These are phyloP conservation scores for Cystofilobasidium ferigula DNA, from an alignment of 768 basidiomycete genomes.

Conservation along the genomic window DNA sequence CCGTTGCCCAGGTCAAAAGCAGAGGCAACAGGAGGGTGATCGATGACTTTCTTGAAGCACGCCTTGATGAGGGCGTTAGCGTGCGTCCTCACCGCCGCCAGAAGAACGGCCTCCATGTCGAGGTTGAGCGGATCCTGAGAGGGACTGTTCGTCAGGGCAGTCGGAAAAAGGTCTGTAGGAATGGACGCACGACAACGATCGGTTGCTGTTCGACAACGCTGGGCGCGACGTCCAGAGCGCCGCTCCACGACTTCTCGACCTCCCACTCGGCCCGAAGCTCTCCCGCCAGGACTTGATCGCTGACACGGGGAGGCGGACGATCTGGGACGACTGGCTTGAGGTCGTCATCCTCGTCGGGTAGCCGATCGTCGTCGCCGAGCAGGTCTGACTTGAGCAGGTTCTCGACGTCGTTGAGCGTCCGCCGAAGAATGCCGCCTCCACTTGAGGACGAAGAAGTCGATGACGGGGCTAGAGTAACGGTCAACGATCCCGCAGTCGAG, in stretches of 20 bases:
- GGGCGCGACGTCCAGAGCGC: conserved; percentile 49
- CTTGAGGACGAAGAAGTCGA: background rate
- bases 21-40: background rate
- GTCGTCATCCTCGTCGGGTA: conserved; percentile 30
- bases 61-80: conserved; percentile 16
- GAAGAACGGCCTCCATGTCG: conserved; percentile 20
- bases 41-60: background rate
- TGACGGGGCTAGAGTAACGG: conserved; percentile 48
- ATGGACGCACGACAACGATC: conserved; percentile 50
- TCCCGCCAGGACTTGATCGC: conserved; percentile 60
- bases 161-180: background rate
- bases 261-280: conserved; percentile 68
- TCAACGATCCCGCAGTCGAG: conserved; percentile 57
- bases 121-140: conserved; percentile 17
- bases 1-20: conserved; percentile 12
- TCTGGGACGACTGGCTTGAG: conserved; percentile 44
- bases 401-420: conserved; percentile 24
- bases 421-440: conserved; percentile 7
- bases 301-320: conserved; percentile 31
- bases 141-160: background rate
- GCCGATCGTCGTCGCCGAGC: conserved; percentile 26
- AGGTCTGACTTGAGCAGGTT: conserved; percentile 27
- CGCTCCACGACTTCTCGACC: conserved; percentile 53
- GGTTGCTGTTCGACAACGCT: conserved; percentile 40
- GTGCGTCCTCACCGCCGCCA: conserved; percentile 6